Evolutionary conservation across 139 green algal species (phyloP).

Genomic region (Chlorella sp.): DNA sequence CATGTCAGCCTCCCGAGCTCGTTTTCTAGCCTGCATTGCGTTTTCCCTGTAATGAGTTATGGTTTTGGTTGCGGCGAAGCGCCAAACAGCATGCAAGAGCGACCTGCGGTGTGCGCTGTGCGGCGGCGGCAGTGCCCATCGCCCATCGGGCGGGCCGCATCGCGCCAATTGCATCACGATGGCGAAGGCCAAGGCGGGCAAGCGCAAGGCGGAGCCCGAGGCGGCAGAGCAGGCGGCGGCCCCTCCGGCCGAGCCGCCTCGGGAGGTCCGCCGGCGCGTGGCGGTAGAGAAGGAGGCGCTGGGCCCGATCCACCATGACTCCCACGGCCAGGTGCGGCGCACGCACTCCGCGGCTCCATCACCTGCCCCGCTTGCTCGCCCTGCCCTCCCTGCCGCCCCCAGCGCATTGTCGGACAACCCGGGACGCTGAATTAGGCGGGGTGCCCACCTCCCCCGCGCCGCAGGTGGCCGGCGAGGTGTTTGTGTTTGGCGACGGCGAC

Average conservation of each 20-base stretch:
- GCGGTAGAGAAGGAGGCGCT: constrained; percentile 26
- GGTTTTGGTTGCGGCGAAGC: no score
- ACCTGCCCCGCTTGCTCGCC: no score
- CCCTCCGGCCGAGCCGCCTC: background rate
- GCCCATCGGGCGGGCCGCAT: no score
- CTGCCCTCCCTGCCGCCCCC: background rate
- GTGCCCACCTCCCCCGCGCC: background rate
- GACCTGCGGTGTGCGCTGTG: no score
- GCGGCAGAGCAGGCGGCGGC: background rate
- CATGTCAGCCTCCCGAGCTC: no score
- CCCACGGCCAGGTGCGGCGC: constrained; percentile 27
- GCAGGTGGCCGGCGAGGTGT: constrained; percentile 61
- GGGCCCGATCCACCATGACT: constrained; percentile 37
- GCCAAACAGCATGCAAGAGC: no score
- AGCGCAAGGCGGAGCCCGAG: constrained; percentile 27
- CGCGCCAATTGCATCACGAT: no score
- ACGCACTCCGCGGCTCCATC: no score
- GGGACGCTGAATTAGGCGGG: background rate
- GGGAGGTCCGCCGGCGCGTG: constrained; percentile 11
- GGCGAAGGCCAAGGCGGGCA: background rate
- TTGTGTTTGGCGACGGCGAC: constrained; percentile 68
- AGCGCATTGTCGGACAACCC: background rate
- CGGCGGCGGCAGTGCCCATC: no score
- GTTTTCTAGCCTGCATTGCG: no score
- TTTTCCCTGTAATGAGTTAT: no score